Evolutionary conservation across 805 yeast species (phyloP).

Genomic region (Lipomyces mesembrius): DNA sequence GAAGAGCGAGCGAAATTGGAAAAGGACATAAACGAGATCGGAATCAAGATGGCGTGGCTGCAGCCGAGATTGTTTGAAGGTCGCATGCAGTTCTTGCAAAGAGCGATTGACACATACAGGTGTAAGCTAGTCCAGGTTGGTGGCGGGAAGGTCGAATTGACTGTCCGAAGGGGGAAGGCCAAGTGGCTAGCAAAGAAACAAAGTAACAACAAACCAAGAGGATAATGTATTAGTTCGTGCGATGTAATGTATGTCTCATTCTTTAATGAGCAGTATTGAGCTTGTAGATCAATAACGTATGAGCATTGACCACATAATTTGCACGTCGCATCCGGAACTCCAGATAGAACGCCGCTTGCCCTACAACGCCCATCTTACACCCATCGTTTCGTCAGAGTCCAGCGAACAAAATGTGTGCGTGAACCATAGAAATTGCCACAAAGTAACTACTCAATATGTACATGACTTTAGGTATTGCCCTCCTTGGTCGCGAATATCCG

Average conservation of each 20-base stretch:
- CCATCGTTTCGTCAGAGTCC: too few species aligned
- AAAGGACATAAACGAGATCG: conserved; percentile 28
- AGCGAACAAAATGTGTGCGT: too few species aligned
- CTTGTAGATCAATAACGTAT: neutral
- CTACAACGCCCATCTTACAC: too few species aligned
- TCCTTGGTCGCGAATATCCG: too few species aligned
- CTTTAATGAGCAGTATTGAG: too few species aligned
- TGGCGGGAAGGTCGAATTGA: conserved; percentile 15
- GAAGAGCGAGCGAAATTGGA: conserved; percentile 12
- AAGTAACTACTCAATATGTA: too few species aligned
- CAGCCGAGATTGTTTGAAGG: conserved; percentile 33
- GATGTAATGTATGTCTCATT: neutral
- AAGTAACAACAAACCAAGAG: neutral
- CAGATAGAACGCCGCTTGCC: too few species aligned
- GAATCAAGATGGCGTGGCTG: conserved; percentile 34
- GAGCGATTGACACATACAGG: conserved; percentile 29
- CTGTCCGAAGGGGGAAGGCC: conserved; percentile 24
- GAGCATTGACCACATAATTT: neutral
- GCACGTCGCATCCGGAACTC: too few species aligned
- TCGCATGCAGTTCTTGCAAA: conserved; percentile 28
- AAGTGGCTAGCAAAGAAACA: conserved; percentile 21
- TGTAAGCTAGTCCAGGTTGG: conserved; percentile 23
- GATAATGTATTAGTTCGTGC: neutral
- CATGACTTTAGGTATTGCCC: too few species aligned
- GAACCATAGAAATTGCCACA: too few species aligned